These are phyloP conservation scores for Physocladia obscura DNA, from an alignment of 192 early-diverging fungal species.

Conservation along the genomic window DNA sequence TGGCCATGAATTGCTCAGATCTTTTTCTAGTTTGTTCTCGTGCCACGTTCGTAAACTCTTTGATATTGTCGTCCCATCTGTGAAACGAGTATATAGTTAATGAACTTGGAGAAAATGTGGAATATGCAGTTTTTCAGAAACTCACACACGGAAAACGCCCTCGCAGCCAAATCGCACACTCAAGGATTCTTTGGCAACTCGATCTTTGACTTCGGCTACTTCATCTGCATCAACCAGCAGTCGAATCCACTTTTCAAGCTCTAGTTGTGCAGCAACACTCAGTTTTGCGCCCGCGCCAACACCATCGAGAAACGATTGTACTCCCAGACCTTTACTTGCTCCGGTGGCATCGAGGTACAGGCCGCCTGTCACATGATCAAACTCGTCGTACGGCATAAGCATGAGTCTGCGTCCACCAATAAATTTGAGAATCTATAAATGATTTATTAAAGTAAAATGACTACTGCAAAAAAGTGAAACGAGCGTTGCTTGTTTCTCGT, in stretches of 20 bases:
- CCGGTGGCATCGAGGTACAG: conserved; percentile 3
- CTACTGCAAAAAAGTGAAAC: conserved; percentile 66
- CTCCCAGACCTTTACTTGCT: conserved; percentile 1
- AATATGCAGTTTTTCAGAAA: not conserved
- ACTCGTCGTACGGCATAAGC: conserved; percentile 90
- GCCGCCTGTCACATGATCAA: conserved; percentile 74
- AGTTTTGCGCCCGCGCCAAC: not conserved
- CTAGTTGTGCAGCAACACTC: conserved; percentile 6
- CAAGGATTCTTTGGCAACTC: conserved; percentile 17
- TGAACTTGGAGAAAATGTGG: not conserved
- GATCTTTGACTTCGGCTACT: conserved; percentile 10
- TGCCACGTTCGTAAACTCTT: conserved; percentile 93
- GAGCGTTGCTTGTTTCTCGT: no score
- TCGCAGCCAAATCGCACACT: conserved; percentile 62
- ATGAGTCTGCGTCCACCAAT: conserved; percentile 86
- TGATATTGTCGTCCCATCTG: conserved; percentile 92
- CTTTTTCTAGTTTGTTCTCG: conserved; percentile 91
- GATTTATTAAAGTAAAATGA: not conserved
- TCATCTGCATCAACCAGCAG: conserved; percentile 7
- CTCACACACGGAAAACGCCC: conserved; percentile 66
- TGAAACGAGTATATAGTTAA: conserved; percentile 19
- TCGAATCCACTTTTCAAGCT: conserved; percentile 25
- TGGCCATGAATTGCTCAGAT: conserved; percentile 89
- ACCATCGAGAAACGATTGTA: conserved; percentile 7
- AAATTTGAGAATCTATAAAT: conserved; percentile 46